Percentiles rank a stretch among this genome's conserved stretches.
Evolutionary conservation across 208 protist species (phyloP).

Genomic region (Trypanosomatidae sp.): DNA sequence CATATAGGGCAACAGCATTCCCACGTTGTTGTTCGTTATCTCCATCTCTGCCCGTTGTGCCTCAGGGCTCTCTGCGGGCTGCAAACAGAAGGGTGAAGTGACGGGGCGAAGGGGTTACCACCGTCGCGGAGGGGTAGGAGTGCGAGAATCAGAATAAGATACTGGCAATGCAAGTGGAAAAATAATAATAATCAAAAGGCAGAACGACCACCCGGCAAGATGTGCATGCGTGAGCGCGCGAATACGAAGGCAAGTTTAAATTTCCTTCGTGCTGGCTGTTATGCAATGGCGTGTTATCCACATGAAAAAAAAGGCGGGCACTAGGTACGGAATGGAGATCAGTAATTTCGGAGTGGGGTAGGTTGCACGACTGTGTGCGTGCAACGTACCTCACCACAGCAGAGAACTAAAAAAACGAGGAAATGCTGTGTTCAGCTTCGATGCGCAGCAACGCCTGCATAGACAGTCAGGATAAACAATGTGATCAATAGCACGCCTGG

Average conservation of each 20-base stretch:
- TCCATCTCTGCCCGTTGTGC: constrained; percentile 22
- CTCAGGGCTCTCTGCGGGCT: not conserved
- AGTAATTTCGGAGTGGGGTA: not conserved
- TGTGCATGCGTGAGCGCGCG: not conserved
- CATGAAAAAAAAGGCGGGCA: not conserved
- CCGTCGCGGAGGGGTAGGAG: not conserved
- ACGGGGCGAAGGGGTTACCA: not conserved
- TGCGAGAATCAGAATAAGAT: not conserved
- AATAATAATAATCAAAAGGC: not conserved
- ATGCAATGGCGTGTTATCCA: not conserved
- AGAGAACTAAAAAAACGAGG: not conserved
- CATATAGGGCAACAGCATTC: constrained; percentile 22
- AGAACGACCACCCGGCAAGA: not conserved
- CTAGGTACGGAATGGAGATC: not conserved
- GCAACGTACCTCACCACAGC: not conserved
- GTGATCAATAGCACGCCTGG: not conserved
- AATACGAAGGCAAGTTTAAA: not conserved
- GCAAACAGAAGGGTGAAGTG: not conserved
- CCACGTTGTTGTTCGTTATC: constrained; percentile 38
- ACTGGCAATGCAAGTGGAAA: not conserved
- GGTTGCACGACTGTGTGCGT: not conserved
- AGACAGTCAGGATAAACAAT: not conserved
- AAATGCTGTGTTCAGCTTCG: not conserved
- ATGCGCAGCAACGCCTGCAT: not conserved
- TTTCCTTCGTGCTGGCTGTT: not conserved